Percentiles rank a stretch among this genome's conserved stretches.
Conservation (phyloP, 768 basidiomycete species). For the Mycena pura region DNA sequence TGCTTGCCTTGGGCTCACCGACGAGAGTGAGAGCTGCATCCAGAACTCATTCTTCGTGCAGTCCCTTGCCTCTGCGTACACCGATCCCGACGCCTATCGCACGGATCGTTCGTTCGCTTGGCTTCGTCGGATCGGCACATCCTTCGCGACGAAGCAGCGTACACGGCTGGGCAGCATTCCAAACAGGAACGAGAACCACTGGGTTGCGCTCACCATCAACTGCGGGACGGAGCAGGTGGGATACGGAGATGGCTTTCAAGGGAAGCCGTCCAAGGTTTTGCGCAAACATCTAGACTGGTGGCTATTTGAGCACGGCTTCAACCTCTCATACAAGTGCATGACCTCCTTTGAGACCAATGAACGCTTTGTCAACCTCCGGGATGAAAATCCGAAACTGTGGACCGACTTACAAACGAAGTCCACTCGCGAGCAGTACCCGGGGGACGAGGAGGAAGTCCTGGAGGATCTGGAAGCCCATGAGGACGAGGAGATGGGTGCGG, state of each 20-base stretch:
- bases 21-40: background rate
- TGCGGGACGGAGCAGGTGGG: background rate
- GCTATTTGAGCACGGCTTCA: slow-evolving; percentile 21
- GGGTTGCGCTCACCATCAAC: slow-evolving; percentile 12
- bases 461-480: background rate
- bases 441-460: background rate
- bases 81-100: background rate
- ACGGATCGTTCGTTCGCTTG: background rate
- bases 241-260: background rate
- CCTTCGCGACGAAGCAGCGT: slow-evolving; percentile 1
- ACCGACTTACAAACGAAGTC: slow-evolving; percentile 1
- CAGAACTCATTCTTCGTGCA: background rate
- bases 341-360: slow-evolving; percentile 16
- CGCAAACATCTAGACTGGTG: slow-evolving; percentile 9
- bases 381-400: slow-evolving; percentile 1
- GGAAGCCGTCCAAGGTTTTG: background rate
- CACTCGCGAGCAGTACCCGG: background rate
- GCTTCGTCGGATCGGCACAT: slow-evolving; percentile 6
- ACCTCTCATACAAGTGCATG: slow-evolving; percentile 25
- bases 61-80: background rate
- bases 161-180: background rate
- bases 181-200: slow-evolving; percentile 7
- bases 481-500: background rate
- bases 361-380: background rate
- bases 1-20: slow-evolving; percentile 4